Conservation (phyloP, 2,329 filamentous ascomycete genomes). For the Botryotinia globosa region DNA sequence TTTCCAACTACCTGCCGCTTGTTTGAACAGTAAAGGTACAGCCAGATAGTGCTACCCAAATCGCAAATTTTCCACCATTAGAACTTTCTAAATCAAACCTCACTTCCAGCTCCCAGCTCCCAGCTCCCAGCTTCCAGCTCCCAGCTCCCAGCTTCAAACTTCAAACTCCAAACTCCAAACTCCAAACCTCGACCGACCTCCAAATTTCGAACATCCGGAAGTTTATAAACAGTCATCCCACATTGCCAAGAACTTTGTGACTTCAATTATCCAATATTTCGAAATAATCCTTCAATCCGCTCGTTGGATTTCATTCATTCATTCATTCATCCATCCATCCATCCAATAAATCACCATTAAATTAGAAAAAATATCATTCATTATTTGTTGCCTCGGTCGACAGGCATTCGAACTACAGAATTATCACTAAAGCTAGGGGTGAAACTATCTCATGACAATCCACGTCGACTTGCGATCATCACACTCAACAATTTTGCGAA, state of each 20-base stretch:
- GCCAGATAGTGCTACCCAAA: neutral
- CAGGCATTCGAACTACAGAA: slow-evolving; percentile 14
- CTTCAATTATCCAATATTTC: slow-evolving; percentile 12
- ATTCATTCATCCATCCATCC: neutral
- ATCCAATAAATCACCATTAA: neutral
- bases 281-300: neutral
- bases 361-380: neutral
- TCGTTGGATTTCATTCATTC: neutral
- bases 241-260: slow-evolving; percentile 8
- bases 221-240: slow-evolving; percentile 12
- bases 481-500: slow-evolving; percentile 21
- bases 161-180: neutral
- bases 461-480: slow-evolving; percentile 27
- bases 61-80: neutral
- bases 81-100: neutral
- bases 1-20: neutral
- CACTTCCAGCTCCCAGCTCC: neutral
- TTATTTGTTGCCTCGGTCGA: slow-evolving; percentile 16
- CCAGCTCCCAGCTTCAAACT: neutral
- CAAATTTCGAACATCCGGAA: neutral
- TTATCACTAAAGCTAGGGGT: slow-evolving; percentile 23
- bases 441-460: slow-evolving; percentile 29
- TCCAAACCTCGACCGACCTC: neutral
- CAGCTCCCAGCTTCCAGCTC: too few relatives aligned
- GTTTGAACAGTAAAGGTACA: neutral